phyloP scores from a whole-genome alignment of 2,329 filamentous ascomycete species.

The Clonostachys chloroleuca region DNA sequence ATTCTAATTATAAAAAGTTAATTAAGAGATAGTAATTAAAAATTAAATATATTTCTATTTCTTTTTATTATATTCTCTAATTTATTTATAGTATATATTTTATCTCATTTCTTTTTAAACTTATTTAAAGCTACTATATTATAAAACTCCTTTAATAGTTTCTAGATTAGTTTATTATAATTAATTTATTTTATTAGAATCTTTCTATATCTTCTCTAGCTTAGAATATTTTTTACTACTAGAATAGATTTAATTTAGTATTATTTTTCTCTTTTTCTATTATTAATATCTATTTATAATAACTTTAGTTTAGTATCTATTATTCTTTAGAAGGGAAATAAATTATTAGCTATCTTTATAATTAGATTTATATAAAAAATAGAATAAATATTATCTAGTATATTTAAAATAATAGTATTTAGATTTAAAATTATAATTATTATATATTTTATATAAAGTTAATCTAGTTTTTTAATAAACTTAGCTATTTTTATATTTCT shows the following conservation, averaged over 20 bases:
- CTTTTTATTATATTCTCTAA: background rate
- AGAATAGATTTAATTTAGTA: background rate
- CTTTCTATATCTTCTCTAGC: background rate
- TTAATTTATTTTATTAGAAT: background rate
- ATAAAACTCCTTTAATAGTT: background rate
- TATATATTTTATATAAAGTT: background rate
- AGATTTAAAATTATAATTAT: background rate
- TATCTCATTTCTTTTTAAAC: background rate
- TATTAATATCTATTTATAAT: background rate
- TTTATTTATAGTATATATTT: background rate
- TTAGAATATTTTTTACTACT: slow-evolving; percentile 7
- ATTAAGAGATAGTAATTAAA: too few relatives aligned
- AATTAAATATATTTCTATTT: slow-evolving; percentile 1
- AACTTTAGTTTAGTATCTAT: background rate
- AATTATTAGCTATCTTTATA: background rate
- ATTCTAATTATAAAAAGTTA: too few relatives aligned
- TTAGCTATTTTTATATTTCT: background rate
- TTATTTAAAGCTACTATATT: background rate
- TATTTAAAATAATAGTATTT: slow-evolving; percentile 1
- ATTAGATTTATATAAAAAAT: background rate
- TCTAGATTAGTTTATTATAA: background rate
- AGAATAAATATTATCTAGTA: background rate
- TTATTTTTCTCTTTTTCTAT: background rate
- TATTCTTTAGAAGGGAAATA: background rate
- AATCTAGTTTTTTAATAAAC: background rate